These are phyloP conservation scores for Eleusine coracana DNA, from an alignment of 176 grass and related monocot species.

Conservation along the genomic window DNA sequence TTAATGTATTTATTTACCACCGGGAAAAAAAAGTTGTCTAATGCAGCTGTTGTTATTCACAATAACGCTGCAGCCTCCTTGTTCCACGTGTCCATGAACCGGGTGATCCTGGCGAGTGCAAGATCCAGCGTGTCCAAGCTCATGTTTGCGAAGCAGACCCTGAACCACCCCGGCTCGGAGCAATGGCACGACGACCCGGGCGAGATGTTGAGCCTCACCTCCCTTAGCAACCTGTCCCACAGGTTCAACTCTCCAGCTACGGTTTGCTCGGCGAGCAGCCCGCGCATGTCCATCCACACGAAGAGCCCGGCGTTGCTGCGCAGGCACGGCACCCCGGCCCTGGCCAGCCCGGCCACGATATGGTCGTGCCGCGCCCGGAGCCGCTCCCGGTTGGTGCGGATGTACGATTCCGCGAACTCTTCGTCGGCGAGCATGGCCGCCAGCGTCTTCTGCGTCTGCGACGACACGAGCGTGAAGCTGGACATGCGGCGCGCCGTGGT, in stretches of 20 bases:
- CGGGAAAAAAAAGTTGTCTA: neutral
- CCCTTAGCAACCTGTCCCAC: constrained; percentile 61
- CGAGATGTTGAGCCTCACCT: constrained; percentile 81
- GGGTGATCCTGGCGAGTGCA: constrained; percentile 60
- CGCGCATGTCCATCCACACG: constrained; percentile 86
- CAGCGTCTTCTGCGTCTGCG: constrained; percentile 87
- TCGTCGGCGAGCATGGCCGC: constrained; percentile 67
- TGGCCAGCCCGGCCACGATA: constrained; percentile 52
- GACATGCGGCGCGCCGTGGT: constrained; percentile 85
- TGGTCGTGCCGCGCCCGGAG: constrained; percentile 64
- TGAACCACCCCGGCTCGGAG: constrained; percentile 85
- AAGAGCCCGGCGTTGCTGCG: constrained; percentile 75
- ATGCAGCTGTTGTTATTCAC: neutral
- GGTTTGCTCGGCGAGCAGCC: constrained; percentile 45
- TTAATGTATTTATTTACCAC: constrained; percentile 1
- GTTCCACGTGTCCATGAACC: constrained; percentile 70
- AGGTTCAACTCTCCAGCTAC: constrained; percentile 62
- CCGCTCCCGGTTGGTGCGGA: constrained; percentile 64
- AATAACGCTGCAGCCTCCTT: neutral
- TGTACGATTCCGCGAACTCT: constrained; percentile 58
- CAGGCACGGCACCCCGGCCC: constrained; percentile 71
- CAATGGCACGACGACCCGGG: constrained; percentile 91
- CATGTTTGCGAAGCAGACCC: constrained; percentile 97
- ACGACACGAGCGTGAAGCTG: constrained; percentile 92
- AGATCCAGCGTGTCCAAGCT: constrained; percentile 70